phyloP scores from a whole-genome alignment of 768 basidiomycete species.

The Pisolithus orientalis region DNA sequence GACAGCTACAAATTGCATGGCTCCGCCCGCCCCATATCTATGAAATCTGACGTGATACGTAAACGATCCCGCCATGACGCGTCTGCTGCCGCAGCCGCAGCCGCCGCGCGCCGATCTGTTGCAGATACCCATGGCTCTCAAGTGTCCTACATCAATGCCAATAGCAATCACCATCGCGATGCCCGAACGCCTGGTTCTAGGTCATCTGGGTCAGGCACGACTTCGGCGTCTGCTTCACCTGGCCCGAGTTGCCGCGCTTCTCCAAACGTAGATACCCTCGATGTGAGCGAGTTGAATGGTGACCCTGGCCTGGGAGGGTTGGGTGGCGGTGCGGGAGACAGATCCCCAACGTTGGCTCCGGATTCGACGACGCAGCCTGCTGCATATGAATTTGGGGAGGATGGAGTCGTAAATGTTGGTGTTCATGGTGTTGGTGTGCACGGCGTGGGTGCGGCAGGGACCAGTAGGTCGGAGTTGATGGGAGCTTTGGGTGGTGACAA shows the following conservation, averaged over 20 bases:
- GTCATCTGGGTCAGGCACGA: too few species aligned
- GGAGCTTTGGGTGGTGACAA: constrained; percentile 32
- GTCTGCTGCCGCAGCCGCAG: constrained; percentile 54
- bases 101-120: constrained; percentile 52
- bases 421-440: too few species aligned
- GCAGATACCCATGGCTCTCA: constrained; percentile 11
- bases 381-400: constrained; percentile 44
- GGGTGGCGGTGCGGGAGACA: not conserved
- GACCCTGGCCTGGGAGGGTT: too few species aligned
- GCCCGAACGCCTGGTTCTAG: too few species aligned
- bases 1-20: constrained; percentile 75
- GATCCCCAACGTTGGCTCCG: constrained; percentile 62
- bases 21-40: constrained; percentile 78
- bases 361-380: constrained; percentile 58
- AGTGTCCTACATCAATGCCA: too few species aligned
- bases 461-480: constrained; percentile 47
- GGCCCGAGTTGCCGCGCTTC: constrained; percentile 70
- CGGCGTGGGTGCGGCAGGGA: too few species aligned
- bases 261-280: constrained; percentile 40
- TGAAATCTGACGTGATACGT: constrained; percentile 88
- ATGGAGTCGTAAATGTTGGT: constrained; percentile 11
- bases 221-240: constrained; percentile 55
- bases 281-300: too few species aligned
- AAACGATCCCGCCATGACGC: constrained; percentile 79
- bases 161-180: too few species aligned